Conservation (phyloP, 495 filamentous ascomycete species). For the Penicillium tannophilum region DNA sequence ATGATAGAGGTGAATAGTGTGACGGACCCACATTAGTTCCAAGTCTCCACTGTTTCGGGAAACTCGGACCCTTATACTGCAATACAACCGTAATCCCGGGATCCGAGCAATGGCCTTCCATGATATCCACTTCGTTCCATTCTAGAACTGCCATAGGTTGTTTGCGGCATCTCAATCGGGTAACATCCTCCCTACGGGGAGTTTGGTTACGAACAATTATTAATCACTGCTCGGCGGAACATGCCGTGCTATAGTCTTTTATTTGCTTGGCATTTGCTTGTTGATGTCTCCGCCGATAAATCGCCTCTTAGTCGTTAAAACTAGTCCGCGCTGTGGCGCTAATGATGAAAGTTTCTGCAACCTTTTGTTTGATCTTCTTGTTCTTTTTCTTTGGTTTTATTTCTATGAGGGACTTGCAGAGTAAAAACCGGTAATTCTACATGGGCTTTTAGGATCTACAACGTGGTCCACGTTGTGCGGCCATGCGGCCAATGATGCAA, state of each 20-base stretch:
- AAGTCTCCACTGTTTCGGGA: constrained; percentile 4
- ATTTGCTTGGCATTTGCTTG: constrained; percentile 26
- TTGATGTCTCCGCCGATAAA: neutral
- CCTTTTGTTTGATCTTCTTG: neutral
- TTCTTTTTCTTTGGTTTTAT: neutral
- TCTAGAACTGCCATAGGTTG: too few relatives aligned
- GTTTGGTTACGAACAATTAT: neutral
- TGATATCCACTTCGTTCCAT: neutral
- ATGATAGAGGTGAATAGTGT: constrained; percentile 9
- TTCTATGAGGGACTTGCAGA: neutral
- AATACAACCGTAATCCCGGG: constrained; percentile 21
- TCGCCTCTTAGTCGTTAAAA: neutral
- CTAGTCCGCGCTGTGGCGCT: neutral
- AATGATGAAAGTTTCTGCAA: neutral
- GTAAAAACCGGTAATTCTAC: constrained; percentile 1
- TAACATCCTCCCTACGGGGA: constrained; percentile 18
- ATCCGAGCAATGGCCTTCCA: constrained; percentile 2
- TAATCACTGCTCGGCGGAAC: constrained; percentile 6
- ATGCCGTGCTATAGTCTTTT: constrained; percentile 7
- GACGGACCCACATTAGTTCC: constrained; percentile 3
- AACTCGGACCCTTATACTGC: constrained; percentile 12
- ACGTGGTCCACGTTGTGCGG: constrained; percentile 4
- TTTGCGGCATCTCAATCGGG: constrained; percentile 4
- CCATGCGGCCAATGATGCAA: constrained; percentile 18
- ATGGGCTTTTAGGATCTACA: constrained; percentile 9